Evolutionary conservation across 2,329 filamentous ascomycete genomes (phyloP).

Genomic region (Colletotrichum somersetense): DNA sequence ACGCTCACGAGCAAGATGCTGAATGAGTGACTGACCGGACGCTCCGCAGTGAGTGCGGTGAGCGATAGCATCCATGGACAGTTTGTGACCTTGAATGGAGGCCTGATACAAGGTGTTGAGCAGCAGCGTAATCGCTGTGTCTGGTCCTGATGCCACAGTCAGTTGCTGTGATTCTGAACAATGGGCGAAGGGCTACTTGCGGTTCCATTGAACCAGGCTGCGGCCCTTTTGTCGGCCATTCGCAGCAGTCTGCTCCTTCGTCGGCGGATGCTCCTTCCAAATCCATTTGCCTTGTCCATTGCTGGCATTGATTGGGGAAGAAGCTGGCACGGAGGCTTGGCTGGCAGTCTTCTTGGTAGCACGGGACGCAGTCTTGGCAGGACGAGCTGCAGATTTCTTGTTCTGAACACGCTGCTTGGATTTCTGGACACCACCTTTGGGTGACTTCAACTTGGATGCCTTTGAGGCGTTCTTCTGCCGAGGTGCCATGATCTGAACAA

Average conservation of each 20-base stretch:
- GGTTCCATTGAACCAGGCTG: conserved; percentile 9
- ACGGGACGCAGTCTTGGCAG: neutral
- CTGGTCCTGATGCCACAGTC: conserved; percentile 51
- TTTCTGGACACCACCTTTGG: conserved; percentile 4
- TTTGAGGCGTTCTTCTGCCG: neutral
- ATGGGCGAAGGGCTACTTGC: neutral
- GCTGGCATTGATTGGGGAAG: neutral
- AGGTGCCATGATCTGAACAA: conserved; percentile 1
- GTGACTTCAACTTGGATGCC: neutral
- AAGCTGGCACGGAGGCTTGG: neutral
- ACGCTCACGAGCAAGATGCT: conserved; percentile 48
- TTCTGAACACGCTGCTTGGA: neutral
- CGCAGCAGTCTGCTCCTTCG: neutral
- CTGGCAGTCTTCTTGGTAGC: neutral
- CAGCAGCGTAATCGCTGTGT: conserved; percentile 61
- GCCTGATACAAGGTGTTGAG: conserved; percentile 58
- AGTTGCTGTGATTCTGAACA: neutral
- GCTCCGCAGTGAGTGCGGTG: conserved; percentile 58
- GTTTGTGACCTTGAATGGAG: conserved; percentile 46
- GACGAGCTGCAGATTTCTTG: conserved; percentile 1
- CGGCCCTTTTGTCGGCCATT: conserved; percentile 5
- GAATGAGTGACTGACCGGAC: conserved; percentile 53
- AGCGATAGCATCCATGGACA: conserved; percentile 57
- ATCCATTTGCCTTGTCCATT: neutral
- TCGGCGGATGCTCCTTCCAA: neutral